phyloP scores from a whole-genome alignment of 2,329 filamentous ascomycete genomes.

The Geosmithia putterillii region DNA sequence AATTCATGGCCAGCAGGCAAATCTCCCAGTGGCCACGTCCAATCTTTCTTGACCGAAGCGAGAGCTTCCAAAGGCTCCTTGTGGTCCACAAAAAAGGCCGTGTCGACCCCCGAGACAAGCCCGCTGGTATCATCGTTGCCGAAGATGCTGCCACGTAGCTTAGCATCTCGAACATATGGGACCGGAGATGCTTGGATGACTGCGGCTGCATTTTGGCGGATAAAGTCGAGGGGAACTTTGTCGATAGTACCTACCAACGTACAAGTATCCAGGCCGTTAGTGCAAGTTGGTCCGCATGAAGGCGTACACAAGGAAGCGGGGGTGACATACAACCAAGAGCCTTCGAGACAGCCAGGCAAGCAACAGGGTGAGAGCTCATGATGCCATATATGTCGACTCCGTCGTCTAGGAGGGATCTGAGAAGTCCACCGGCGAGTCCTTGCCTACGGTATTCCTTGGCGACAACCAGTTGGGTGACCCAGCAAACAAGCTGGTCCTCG shows the following conservation, averaged over 20 bases:
- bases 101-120: conserved; percentile 18
- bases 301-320: too few species aligned
- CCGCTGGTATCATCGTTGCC: conserved; percentile 12
- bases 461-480: neutral
- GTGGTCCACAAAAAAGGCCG: conserved; percentile 24
- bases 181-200: conserved; percentile 21
- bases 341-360: conserved; percentile 17
- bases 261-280: too few species aligned
- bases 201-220: conserved; percentile 13
- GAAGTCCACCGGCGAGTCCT: neutral
- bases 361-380: conserved; percentile 25
- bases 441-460: neutral
- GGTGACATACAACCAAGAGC: conserved; percentile 13
- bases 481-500: neutral
- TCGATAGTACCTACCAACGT: too few species aligned
- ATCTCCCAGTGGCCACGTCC: conserved; percentile 9
- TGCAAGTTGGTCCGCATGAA: too few species aligned
- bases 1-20: conserved; percentile 9
- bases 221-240: conserved; percentile 12
- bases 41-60: conserved; percentile 2
- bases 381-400: conserved; percentile 19
- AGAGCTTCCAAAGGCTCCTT: conserved; percentile 15
- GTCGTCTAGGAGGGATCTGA: neutral
- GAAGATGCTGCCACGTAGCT: conserved; percentile 22
- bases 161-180: conserved; percentile 22